phyloP scores from a whole-genome alignment of 1,284 basidiomycete genomes.

The Leccinum cinnamomeum region DNA sequence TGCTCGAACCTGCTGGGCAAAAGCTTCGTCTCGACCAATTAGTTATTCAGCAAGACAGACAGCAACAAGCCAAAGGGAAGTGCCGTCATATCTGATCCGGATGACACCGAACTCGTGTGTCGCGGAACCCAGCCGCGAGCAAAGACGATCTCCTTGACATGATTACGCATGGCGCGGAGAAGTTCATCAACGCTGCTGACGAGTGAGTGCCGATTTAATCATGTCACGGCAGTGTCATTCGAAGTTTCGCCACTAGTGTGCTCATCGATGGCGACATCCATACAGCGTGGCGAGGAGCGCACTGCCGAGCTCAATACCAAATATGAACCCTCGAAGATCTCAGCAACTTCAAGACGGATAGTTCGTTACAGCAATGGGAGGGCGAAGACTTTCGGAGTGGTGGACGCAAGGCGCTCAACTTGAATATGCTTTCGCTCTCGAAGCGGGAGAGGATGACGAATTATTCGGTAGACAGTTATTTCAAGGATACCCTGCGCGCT shows the following conservation, averaged over 20 bases:
- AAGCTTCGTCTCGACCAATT: constrained; percentile 95
- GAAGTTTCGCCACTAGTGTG: constrained; percentile 46
- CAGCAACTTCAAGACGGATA: constrained; percentile 96
- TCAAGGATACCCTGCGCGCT: constrained; percentile 88
- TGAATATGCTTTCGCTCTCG: constrained; percentile 87
- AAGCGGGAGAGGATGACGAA: constrained; percentile 97
- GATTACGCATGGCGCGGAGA: constrained; percentile 98
- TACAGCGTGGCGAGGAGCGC: constrained; percentile 87
- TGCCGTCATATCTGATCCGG: background rate
- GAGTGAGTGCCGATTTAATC: constrained; percentile 44
- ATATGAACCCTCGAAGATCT: constrained; percentile 94
- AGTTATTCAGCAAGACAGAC: constrained; percentile 95
- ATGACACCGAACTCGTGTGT: background rate
- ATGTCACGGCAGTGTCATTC: background rate
- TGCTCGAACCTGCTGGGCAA: constrained; percentile 95
- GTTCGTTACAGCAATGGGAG: constrained; percentile 91
- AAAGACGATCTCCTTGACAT: constrained; percentile 98
- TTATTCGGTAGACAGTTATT: constrained; percentile 93
- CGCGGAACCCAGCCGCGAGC: constrained; percentile 63
- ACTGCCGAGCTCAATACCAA: constrained; percentile 89
- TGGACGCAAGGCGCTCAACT: constrained; percentile 68
- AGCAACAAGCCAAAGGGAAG: constrained; percentile 65
- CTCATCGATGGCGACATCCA: constrained; percentile 91
- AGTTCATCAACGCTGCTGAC: constrained; percentile 83
- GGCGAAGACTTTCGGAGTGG: constrained; percentile 88